Base-by-base conservation (phyloP, 192 early-diverging fungal genomes). In the Backusella circina region DNA sequence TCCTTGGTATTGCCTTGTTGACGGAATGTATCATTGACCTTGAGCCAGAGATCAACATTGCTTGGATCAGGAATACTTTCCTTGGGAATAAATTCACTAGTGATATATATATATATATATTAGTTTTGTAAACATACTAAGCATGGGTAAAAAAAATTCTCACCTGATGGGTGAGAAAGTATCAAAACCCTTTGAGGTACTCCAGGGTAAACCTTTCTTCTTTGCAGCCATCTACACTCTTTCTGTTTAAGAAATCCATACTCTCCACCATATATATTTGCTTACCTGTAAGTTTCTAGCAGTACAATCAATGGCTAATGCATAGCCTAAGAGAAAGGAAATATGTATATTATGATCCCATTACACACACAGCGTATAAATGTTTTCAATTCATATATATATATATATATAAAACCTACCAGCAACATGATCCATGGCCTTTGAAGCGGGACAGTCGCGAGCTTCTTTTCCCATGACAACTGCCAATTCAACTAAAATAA, bases 161-260 rank as follows among this genome's bases (percentile, higher is more conserved):
- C 77, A 90, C 88, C 93, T 90, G 39, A 97, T 84, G n/a, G 97
- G 95, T 3, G 94, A 94, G 72, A 97, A 99, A 5, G 95, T 95
- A 77, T 99, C 97, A 83, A 92, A 97, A 0, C 96, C 97, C 85
- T 99, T 99, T 36, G 97, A 91, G 1, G 89, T 84, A 26, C 92
- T 90, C 97, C 97, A 99, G 21, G 97, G 97, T 41, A 91, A 83
- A 1, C 95, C 94, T 16, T 80, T 84, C 76, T 91, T 89, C 84
- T 97, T 99, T 54, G 92, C 96, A 33, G 85, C 84, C 23, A 68
- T 78, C 77, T 78, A 32, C 4, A 10, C 13, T 2, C 5, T 2
- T 32, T 28, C 9, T 44, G n/a, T 16, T 15, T 41, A 13, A 41
- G n/a, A n/a, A n/a, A n/a, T n/a, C 39, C 39, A 13, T 1, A 16